Base-by-base conservation (phyloP, 1,284 basidiomycete genomes). In the Chalciporus sp. region DNA sequence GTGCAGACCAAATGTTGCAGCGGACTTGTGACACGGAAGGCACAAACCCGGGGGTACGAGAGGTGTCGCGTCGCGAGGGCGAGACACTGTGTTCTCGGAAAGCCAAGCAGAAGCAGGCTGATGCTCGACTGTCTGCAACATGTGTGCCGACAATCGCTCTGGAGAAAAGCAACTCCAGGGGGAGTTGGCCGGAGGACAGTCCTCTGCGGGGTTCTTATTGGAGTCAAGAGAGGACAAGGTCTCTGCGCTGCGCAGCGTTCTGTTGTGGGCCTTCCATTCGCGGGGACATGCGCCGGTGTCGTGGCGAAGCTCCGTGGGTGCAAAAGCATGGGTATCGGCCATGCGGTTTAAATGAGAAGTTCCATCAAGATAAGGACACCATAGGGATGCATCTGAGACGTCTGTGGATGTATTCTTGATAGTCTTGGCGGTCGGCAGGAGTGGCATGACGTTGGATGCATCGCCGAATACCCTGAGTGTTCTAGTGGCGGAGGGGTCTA, bases 261-360 rank as follows among this genome's bases (percentile, higher is more conserved):
- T 55, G 57, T 61, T 52, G 44, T 55, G 58, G 42, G 35, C 33
- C 35, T 53, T 48, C 20, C 43, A 29, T 56, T 51, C 50, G 27
- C 44, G 52, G 10, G 40, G 7, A 58, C 71, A 72, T 53, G 70
- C 48, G 56, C 58, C 52, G 33, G 23, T 56, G 57, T 69, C 69
- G 67, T 71, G 67, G 68, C 52, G 17, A 50, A 49, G 44, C 48
- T 39, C 47, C 37, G 49, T 35, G 33, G 41, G 9, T 20, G 3
- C 16, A 33, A 35, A 40, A 35, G 19, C 28, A 17, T 37, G 35
- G n/a, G 19, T 31, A 26, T 20, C 37, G 19, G 50, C 63, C 70
- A 69, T 56, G 66, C 57, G 62, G 37, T 46, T 26, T 31, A 43
- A 12, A 50, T 61, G 62, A 55, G 50, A 41, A 51, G 46, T 51